phyloP scores from a whole-genome alignment of 1,139 yeast species.

The Candida sp. region DNA sequence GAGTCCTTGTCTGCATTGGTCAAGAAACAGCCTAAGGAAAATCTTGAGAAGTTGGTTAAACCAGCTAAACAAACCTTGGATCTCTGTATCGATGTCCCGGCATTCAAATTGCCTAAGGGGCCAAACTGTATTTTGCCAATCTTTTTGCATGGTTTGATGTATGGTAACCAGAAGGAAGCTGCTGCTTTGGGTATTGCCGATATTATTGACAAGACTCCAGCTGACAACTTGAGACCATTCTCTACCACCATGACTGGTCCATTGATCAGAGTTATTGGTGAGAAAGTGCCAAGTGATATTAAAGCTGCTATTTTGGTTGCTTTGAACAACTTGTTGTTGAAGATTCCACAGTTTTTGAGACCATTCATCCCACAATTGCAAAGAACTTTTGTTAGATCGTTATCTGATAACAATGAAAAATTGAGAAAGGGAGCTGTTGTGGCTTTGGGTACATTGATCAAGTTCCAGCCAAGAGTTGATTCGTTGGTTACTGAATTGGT shows the following conservation, averaged over 20 bases:
- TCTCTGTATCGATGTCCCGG: constrained; percentile 70
- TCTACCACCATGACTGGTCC: constrained; percentile 98
- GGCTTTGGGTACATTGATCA: constrained; percentile 87
- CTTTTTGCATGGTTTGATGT: constrained; percentile 95
- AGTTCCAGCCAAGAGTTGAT: constrained; percentile 92
- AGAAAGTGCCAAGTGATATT: constrained; percentile 87
- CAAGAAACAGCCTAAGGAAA: constrained; percentile 73
- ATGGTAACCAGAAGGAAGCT: constrained; percentile 86
- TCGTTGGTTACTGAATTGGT: constrained; percentile 87
- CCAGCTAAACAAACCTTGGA: constrained; percentile 80
- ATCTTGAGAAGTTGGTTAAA: constrained; percentile 74
- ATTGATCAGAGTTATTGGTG: constrained; percentile 97
- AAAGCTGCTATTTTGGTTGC: constrained; percentile 92
- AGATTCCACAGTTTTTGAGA: constrained; percentile 89
- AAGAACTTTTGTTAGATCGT: constrained; percentile 93
- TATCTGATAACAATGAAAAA: constrained; percentile 76
- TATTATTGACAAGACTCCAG: constrained; percentile 84
- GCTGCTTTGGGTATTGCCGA: constrained; percentile 93
- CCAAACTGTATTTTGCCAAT: constrained; percentile 90
- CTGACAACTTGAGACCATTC: constrained; percentile 79
- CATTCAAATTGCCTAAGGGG: constrained; percentile 82
- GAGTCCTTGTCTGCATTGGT: constrained; percentile 69
- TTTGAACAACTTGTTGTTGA: constrained; percentile 72
- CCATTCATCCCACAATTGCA: constrained; percentile 98
- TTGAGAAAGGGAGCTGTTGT: constrained; percentile 87